Evolutionary conservation across 495 filamentous ascomycete species (phyloP).

Genomic region (Penicillium soppii): DNA sequence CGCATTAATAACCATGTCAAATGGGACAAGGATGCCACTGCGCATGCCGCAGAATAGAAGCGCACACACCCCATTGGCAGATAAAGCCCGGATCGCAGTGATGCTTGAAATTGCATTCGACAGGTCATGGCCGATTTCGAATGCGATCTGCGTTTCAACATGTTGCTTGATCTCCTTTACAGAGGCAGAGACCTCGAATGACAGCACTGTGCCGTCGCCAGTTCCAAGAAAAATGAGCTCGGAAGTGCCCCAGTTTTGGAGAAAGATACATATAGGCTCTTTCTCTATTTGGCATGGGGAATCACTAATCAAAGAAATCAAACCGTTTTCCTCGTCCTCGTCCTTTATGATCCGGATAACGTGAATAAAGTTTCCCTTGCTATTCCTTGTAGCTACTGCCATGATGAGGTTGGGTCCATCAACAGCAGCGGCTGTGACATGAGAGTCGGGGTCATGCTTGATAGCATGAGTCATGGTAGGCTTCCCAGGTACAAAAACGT

Average conservation of each 20-base stretch:
- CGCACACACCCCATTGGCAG: constrained; percentile 5
- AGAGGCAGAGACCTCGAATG: constrained; percentile 27
- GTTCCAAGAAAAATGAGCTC: constrained; percentile 39
- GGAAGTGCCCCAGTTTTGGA: constrained; percentile 24
- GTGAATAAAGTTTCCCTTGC: constrained; percentile 23
- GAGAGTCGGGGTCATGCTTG: constrained; percentile 17
- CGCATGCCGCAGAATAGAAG: constrained; percentile 44
- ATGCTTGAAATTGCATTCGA: constrained; percentile 44
- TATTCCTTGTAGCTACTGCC: constrained; percentile 22
- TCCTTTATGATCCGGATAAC: constrained; percentile 9
- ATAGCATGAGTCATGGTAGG: constrained; percentile 14
- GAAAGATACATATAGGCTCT: constrained; percentile 39
- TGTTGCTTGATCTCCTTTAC: constrained; percentile 13
- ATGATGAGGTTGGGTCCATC: constrained; percentile 28
- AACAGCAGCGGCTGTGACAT: constrained; percentile 30
- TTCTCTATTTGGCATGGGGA: constrained; percentile 20
- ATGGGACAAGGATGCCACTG: constrained; percentile 41
- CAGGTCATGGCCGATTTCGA: constrained; percentile 24
- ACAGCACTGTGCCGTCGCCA: constrained; percentile 31
- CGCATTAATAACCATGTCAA: constrained; percentile 24
- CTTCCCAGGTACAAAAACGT: constrained; percentile 30
- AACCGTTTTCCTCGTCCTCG: constrained; percentile 11
- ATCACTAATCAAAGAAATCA: constrained; percentile 16
- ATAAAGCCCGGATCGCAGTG: constrained; percentile 18
- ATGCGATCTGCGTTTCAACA: constrained; percentile 11